Conservation (phyloP, 1,284 basidiomycete species). For the Malassezia cuniculi region DNA sequence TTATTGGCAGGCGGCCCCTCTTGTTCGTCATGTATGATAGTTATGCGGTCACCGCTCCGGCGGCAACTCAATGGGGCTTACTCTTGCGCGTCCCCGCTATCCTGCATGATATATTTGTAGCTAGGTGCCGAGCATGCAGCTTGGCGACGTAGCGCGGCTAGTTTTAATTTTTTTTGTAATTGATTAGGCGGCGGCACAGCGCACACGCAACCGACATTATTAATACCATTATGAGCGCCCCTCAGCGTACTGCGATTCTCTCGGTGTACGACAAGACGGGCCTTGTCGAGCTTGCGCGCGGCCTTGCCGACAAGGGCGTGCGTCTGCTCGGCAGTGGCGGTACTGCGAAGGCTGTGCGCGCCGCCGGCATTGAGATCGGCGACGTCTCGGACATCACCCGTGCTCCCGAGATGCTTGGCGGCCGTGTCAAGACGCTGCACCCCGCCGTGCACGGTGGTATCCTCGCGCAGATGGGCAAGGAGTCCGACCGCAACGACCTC, state of each 20-base stretch:
- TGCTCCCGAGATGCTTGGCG: slow-evolving; percentile 98
- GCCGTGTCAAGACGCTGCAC: slow-evolving; percentile 97
- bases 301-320: slow-evolving; percentile 67
- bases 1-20: not conserved
- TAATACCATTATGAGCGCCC: slow-evolving; percentile 3
- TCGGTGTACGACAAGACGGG: slow-evolving; percentile 95
- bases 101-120: not conserved
- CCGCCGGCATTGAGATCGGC: slow-evolving; percentile 78
- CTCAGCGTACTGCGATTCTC: slow-evolving; percentile 56
- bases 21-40: slow-evolving; percentile 13
- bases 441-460: slow-evolving; percentile 89
- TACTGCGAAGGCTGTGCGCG: slow-evolving; percentile 92
- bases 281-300: slow-evolving; percentile 75
- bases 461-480: slow-evolving; percentile 36
- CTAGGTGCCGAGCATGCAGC: too few relatives aligned
- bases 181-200: not conserved
- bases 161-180: not conserved
- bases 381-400: slow-evolving; percentile 97
- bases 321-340: slow-evolving; percentile 86
- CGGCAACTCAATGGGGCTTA: slow-evolving; percentile 18
- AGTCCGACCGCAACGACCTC: slow-evolving; percentile 37
- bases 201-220: too few relatives aligned
- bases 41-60: slow-evolving; percentile 14
- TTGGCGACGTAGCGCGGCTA: too few relatives aligned
- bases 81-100: slow-evolving; percentile 14